These are phyloP conservation scores for Periconia digitata DNA, from an alignment of 2,329 filamentous ascomycete genomes.

Conservation along the genomic window DNA sequence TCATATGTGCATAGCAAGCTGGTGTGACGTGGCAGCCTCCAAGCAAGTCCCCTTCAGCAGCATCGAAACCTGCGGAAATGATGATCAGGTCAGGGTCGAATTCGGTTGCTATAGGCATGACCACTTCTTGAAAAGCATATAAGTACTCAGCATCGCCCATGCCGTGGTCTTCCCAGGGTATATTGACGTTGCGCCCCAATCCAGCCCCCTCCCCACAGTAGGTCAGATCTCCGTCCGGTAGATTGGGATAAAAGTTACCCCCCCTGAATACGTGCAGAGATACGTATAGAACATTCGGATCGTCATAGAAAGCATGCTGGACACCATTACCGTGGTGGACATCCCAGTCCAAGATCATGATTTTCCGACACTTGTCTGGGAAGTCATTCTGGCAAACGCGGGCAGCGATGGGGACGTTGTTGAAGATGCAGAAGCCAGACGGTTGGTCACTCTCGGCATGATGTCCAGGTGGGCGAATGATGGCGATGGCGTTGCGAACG, in stretches of 20 bases:
- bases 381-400: constrained; percentile 82
- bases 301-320: constrained; percentile 93
- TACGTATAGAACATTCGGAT: constrained; percentile 94
- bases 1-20: constrained; percentile 95
- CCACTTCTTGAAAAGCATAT: constrained; percentile 90
- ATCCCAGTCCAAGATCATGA: constrained; percentile 91
- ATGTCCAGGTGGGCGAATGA: constrained; percentile 92
- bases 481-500: constrained; percentile 92
- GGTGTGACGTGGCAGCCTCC: constrained; percentile 93
- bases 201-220: constrained; percentile 62
- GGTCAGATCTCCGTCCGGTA: constrained; percentile 59
- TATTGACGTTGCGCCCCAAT: constrained; percentile 66
- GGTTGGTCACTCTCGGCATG: constrained; percentile 85
- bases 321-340: constrained; percentile 85
- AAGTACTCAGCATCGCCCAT: constrained; percentile 98
- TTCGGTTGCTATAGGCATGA: constrained; percentile 94
- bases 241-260: constrained; percentile 79
- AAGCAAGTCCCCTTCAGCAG: constrained; percentile 87
- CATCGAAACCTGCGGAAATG: constrained; percentile 94
- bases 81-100: constrained; percentile 95
- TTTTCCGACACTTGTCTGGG: constrained; percentile 78
- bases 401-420: constrained; percentile 94
- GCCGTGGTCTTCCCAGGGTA: constrained; percentile 67
- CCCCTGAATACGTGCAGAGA: constrained; percentile 87
- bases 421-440: constrained; percentile 97